Evolutionary conservation across 345 rosid genomes (phyloP).

Genomic region (Euphorbia pulcherrima): DNA sequence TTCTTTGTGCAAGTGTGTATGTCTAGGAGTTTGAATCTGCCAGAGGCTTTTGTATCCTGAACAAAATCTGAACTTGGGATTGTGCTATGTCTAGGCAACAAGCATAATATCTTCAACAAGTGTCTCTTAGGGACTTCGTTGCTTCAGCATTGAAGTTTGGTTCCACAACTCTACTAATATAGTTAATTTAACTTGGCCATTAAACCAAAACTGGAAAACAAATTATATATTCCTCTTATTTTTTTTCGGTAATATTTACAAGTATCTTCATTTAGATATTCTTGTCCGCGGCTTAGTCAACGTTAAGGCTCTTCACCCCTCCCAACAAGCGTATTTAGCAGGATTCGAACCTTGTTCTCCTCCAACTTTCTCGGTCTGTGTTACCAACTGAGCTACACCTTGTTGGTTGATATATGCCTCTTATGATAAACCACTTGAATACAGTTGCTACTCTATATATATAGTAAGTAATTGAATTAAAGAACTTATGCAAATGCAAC

Average conservation of each 20-base stretch:
- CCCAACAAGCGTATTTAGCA: no score
- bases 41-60: neutral
- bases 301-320: no score
- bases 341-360: no score
- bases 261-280: no score
- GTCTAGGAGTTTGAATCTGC: neutral
- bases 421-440: neutral
- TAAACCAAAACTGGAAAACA: neutral
- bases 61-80: neutral
- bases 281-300: no score
- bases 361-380: no score
- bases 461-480: neutral
- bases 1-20: neutral
- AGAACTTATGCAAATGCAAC: neutral
- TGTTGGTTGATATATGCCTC: neutral
- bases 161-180: neutral
- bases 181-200: neutral
- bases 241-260: no score
- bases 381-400: no score
- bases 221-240: no score
- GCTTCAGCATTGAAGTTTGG: neutral
- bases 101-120: neutral
- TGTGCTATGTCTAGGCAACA: neutral
- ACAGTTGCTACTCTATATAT: neutral
- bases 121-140: neutral